Evolutionary conservation across 106 monocot genomes (phyloP), one percentile per base, ranked within the genome.

Genomic region (Platanthera guangdongensis): DNA sequence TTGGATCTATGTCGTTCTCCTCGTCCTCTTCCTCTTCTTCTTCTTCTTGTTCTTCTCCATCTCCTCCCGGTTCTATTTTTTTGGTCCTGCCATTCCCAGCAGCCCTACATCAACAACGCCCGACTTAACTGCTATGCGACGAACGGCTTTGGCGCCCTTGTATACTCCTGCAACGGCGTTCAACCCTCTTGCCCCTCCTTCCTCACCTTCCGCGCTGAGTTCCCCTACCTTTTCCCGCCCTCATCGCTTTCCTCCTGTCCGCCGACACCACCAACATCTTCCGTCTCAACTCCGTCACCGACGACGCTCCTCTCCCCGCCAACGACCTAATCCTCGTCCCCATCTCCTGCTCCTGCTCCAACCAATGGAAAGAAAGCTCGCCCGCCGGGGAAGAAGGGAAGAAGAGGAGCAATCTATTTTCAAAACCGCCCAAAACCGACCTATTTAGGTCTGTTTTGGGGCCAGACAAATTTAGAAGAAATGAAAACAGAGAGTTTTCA

Each of bases 81-180:
- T 32, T 7, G 47, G 57, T 7, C 53, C 47, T 50, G 77, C 81
- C 3, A 46, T 15, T 25, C 82, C 14, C 92, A 92, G 75, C 95
- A 95, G 65, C 78, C 51, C n/a, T 95, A 87, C 83, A 73, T 74
- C 15, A 54, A 69, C 59, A 92, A 89, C 92, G 51, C 92, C n/a
- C n/a, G n/a, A n/a, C n/a, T n/a, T n/a, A n/a, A n/a, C n/a, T n/a
- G n/a, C n/a, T n/a, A n/a, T n/a, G n/a, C n/a, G n/a, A n/a, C n/a
- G n/a, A n/a, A n/a, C n/a, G n/a, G n/a, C n/a, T n/a, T n/a, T n/a
- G n/a, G n/a, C n/a, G n/a, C n/a, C n/a, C n/a, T n/a, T n/a, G n/a
- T n/a, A n/a, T n/a, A n/a, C n/a, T n/a, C n/a, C n/a, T n/a, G n/a
- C n/a, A n/a, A n/a, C n/a, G n/a, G n/a, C n/a, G n/a, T n/a, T n/a